Base-by-base conservation (phyloP, 345 rosid genomes). In the Cardamine occulta region DNA sequence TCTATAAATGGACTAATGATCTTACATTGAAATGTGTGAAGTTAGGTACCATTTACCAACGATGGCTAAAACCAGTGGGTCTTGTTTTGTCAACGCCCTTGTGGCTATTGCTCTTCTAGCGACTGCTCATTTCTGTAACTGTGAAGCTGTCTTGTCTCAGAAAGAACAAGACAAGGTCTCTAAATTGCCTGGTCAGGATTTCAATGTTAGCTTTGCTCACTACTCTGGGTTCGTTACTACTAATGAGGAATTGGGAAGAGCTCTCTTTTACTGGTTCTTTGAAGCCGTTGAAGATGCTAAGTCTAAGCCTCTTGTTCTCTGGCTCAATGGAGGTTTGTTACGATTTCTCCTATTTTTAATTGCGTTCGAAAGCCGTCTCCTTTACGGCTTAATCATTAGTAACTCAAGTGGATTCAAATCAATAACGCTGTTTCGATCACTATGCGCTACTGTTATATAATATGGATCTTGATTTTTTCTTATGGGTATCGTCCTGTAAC, bases 271-370 rank as follows among this genome's bases (percentile, higher is more conserved):
- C 54, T 94, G 97, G 98, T 73, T 94, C 66, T 52, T 88, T 57
- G 96, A 94, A 72, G 96, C 97, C 47, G 82, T 32, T 10, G 88
- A 87, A 64, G 92, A 91, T 58, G 88, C 98, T 63, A 81, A 77
- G 60, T 90, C 97, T 62, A 91, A 89, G 84, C 98, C 97, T 76
- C 86, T 93, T 65, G 73, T 93, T 68, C 97, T 93, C 71, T 91
- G 98, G 97, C 92, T 93, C 76, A 91, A 84, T 74, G 94, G 95
- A 88, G 95, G 94, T 89, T 56, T 55, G 74, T 48, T 42, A 14
- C 44, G 5, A 1, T 39, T 57, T 39, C 34, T 40, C 14, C 8
- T 5, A 42, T 40, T 12, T 53, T 34, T 19, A 4, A 66, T 65
- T 66, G 31, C 29, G 17, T 44, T 35, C 15, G 17, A 66, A 56